Conservation (phyloP, 1,139 yeast species). For the Entelexis paramagnoliae region DNA sequence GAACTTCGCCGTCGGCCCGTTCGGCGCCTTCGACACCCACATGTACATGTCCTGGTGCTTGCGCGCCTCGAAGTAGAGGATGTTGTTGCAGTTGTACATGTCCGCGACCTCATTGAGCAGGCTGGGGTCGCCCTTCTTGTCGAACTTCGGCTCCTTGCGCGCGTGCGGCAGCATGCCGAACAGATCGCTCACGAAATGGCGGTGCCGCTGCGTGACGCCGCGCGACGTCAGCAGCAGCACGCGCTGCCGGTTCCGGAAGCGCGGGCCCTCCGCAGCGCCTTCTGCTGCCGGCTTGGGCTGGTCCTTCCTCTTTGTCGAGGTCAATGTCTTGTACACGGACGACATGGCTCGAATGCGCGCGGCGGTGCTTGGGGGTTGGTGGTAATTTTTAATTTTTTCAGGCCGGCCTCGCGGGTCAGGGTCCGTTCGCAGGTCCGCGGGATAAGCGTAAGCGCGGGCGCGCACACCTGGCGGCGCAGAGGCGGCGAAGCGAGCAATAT, state of each 20-base stretch:
- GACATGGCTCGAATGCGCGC: constrained; percentile 23
- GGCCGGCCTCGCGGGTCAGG: background rate
- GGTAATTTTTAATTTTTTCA: constrained; percentile 3
- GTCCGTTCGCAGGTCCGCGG: too few species aligned
- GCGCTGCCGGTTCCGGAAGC: constrained; percentile 33
- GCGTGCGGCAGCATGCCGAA: constrained; percentile 80
- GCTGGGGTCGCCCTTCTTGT: constrained; percentile 77
- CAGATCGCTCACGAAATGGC: constrained; percentile 82
- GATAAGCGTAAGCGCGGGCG: too few species aligned
- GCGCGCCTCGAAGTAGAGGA: constrained; percentile 89
- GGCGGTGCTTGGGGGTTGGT: background rate
- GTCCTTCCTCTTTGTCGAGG: constrained; percentile 35
- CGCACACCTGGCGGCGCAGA: too few species aligned
- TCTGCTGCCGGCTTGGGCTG: constrained; percentile 31
- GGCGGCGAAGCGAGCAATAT: too few species aligned
- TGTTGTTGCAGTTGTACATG: constrained; percentile 90
- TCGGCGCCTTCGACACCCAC: constrained; percentile 94
- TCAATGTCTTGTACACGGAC: constrained; percentile 57
- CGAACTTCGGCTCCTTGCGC: constrained; percentile 92
- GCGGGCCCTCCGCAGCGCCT: constrained; percentile 29
- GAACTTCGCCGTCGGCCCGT: constrained; percentile 93
- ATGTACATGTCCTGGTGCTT: constrained; percentile 91
- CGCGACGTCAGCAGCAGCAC: constrained; percentile 83
- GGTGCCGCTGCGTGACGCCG: constrained; percentile 86
- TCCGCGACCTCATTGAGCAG: constrained; percentile 94